Evolutionary conservation across 345 rosid species (phyloP), one percentile per base, ranked within the genome.

Genomic region (Kandelia obovata): DNA sequence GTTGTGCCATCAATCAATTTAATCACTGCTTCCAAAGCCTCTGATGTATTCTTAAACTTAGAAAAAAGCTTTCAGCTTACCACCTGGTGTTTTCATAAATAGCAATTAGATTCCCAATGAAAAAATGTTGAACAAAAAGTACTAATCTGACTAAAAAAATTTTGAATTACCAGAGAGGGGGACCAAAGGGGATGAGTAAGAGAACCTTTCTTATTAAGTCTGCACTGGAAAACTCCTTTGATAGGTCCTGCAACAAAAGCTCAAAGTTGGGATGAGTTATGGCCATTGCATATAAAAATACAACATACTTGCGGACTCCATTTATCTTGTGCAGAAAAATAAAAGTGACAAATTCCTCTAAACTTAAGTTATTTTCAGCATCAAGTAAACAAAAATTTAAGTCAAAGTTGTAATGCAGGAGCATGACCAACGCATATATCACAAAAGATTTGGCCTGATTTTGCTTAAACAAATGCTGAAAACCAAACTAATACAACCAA

Each of bases 41-140:
- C 96, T 20, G 95, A 70, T 2, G 97, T 92, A 67, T 95, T 95
- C 34, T 92, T 96, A 73, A 92, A 92, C 88, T 89, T 95, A 2
- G 84, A 82, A 79, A 95, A 95, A 64, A 34, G 93, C 93, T 80
- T 85, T 85, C 43, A 92, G 81, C 85, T 90, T 4, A 91, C 97
- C 32, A 91, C 79, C 97, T 93, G 75, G 39, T 9, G 21, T 32
- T 61, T 43, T 51, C 23, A 64, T 30, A 63, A 71, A 35, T 31
- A 55, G 55, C 30, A 27, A 21, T 63, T 39, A 39, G 53, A 47
- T 63, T 52, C 0, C 7, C 26, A 34, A 34, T 34, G 35, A 34
- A 34, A 6, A 34, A 34, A 34, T 34, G 35, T 34, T 34, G 35
- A 34, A 34, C 6, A 28, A 34, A 34, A 34, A 34, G 7, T 34